Conservation (phyloP, 2,329 filamentous ascomycete genomes). For the Aspergillus fischeri region DNA sequence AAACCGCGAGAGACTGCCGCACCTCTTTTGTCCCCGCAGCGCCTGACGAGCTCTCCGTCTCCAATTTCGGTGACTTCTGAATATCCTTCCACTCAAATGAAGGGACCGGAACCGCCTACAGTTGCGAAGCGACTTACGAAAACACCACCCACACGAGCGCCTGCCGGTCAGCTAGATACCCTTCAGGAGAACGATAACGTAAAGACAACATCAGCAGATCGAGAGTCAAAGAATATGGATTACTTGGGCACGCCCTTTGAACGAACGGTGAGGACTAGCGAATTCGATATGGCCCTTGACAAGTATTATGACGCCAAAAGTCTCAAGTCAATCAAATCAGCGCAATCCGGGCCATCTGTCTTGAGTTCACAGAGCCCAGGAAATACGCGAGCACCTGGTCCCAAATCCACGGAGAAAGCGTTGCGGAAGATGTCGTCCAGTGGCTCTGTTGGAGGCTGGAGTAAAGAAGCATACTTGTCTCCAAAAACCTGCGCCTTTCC, state of each 20-base stretch:
- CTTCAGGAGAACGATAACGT: slow-evolving; percentile 13
- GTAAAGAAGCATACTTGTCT: slow-evolving; percentile 22
- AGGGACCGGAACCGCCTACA: slow-evolving; percentile 15
- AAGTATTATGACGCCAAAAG: slow-evolving; percentile 21
- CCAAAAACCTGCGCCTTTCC: slow-evolving; percentile 16
- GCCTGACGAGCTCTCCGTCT: slow-evolving; percentile 39
- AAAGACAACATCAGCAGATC: slow-evolving; percentile 13
- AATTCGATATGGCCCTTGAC: slow-evolving; percentile 31
- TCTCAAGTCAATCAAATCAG: slow-evolving; percentile 6
- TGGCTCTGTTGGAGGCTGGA: slow-evolving; percentile 21
- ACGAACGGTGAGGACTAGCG: slow-evolving; percentile 28
- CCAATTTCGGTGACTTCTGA: slow-evolving; percentile 35
- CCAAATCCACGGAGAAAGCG: slow-evolving; percentile 15
- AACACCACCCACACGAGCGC: slow-evolving; percentile 12
- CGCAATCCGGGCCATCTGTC: slow-evolving; percentile 23
- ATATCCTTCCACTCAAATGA: slow-evolving; percentile 19
- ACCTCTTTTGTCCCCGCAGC: slow-evolving; percentile 40
- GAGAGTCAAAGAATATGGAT: slow-evolving; percentile 17
- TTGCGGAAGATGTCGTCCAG: slow-evolving; percentile 17
- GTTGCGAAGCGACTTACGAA: slow-evolving; percentile 28
- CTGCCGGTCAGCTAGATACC: slow-evolving; percentile 8
- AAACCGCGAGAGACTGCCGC: slow-evolving; percentile 30
- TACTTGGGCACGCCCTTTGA: slow-evolving; percentile 25
- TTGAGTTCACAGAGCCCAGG: slow-evolving; percentile 21
- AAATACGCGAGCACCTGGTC: slow-evolving; percentile 15